Base-by-base conservation (phyloP, 2,329 filamentous ascomycete species). In the Neobulgaria alba region DNA sequence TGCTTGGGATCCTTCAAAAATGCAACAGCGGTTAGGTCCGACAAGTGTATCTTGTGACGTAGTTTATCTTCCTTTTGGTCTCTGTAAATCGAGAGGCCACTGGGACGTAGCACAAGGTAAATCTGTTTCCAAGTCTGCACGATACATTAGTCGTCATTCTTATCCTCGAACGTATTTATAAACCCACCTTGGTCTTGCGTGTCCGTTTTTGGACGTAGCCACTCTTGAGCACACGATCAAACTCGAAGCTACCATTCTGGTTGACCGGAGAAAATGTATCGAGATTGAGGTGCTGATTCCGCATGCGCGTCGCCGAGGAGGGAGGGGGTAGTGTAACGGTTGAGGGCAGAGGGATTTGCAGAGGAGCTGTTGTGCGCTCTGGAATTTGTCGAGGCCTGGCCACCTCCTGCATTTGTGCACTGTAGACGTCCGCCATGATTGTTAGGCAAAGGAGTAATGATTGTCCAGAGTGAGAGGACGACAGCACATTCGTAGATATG, bases 241-340 rank as follows among this genome's bases (percentile, higher is more conserved):
- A 94, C 57, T 92, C 89, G 61, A 95, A 98, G 63, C 87, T 92
- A 48, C 92, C 92, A 63, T 94, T 89, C 63, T 94, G 82, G 59
- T 90, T 94, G 49, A 96, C 87, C 2, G 88, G 86, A 20, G 86
- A 92, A 57, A 87, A 79, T 12, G 79, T 71, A 50, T 84, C 78
- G 32, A 82, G 59, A 18, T 67, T 68, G 18, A 77, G 62, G 52
- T 75, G 70, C 41, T 52, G 54, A 39, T 56, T 56, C 18, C 56
- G 56, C 21, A 55, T 48, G 26, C 48, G 51, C 37, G 35, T 46
- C n/a, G 51, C 42, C 12, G 56, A 50, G n/a, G 48, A 43, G 12
- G 47, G 33, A 10, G 50, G 41, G 21, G 53, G 48, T 30, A 55
- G 36, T 20, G 39, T 32, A 29, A 45, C 45, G 7, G 40, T 17